Evolutionary conservation across 495 filamentous ascomycete species (phyloP), one percentile per base, ranked within the genome.

Genomic region (Penicillium goetzii): DNA sequence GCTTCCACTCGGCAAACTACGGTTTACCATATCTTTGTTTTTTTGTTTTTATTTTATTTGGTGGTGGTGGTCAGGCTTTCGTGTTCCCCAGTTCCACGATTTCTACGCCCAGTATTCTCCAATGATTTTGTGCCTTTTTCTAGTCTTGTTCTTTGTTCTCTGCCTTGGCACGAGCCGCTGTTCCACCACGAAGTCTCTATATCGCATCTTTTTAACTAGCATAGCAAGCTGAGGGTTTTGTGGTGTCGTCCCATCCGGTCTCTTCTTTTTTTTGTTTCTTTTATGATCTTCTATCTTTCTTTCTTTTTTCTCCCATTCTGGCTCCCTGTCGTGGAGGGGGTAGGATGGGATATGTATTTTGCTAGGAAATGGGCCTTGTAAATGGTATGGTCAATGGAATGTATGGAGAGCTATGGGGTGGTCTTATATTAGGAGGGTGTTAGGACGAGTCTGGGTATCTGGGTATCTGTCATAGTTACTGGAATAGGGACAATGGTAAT

Each of bases 191-290:
- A 54, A 59, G 57, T 63, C 57, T 34, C 58, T 63, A 65, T 64
- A 63, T 70, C 62, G 62, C 67, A 70, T 72, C 59, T 62, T 63
- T 61, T 61, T 61, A 60, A 65, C 61, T 70, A 68, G 70, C 70
- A 70, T 72, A 68, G 67, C 70, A 72, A 74, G 68, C 64, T 72
- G 56, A 65, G 60, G 68, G 59, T 61, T 65, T 65, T 63, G 64
- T 59, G 59, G 63, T 67, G 59, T 68, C 59, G 45, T 59, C 59
- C 61, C 60, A 63, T 66, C 41, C 59, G 56, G 61, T 60, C 52
- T 62, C 63, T 65, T 60, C 41, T 62, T 41, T 33, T 59, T 51
- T 52, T 54, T 32, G 60, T 17, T 60, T 38, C 51, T 51, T 51
- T 47, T 36, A 36, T 36, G 34, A 36, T 36, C 3, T 8, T 40